phyloP scores from a whole-genome alignment of 2,329 filamentous ascomycete species.

The Fusarium denticulatum region DNA sequence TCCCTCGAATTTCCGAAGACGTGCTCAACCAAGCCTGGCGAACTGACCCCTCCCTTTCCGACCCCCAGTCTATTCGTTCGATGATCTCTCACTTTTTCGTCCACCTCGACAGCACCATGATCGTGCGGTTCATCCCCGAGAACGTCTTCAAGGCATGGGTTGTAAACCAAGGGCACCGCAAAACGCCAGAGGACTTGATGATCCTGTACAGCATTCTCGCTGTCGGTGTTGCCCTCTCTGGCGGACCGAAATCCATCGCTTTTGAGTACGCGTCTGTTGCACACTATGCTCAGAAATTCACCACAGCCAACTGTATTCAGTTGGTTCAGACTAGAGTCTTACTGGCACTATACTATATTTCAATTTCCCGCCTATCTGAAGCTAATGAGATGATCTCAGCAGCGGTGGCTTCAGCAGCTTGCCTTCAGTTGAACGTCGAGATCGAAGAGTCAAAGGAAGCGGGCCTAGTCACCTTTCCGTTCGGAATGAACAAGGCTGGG shows the following conservation, averaged over 20 bases:
- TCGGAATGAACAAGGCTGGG: conserved; percentile 65
- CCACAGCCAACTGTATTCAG: conserved; percentile 57
- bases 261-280: conserved; percentile 62
- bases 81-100: conserved; percentile 55
- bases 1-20: conserved; percentile 61
- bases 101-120: conserved; percentile 54
- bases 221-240: conserved; percentile 52
- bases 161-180: conserved; percentile 47
- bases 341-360: conserved; percentile 72
- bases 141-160: conserved; percentile 53
- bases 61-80: conserved; percentile 52
- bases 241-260: conserved; percentile 50
- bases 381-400: conserved; percentile 72
- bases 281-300: conserved; percentile 60
- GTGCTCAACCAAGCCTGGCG: conserved; percentile 61
- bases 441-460: conserved; percentile 57
- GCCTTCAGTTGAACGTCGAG: conserved; percentile 72
- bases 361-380: conserved; percentile 66
- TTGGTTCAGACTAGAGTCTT: conserved; percentile 75
- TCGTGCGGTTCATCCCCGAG: conserved; percentile 56
- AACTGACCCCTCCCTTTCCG: conserved; percentile 59
- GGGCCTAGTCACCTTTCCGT: conserved; percentile 57
- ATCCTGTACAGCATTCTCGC: conserved; percentile 57
- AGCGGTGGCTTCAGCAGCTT: conserved; percentile 68
- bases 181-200: conserved; percentile 57